Evolutionary conservation across 2,329 filamentous ascomycete species (phyloP).

Genomic region (Sporothrix pseudoabietina): DNA sequence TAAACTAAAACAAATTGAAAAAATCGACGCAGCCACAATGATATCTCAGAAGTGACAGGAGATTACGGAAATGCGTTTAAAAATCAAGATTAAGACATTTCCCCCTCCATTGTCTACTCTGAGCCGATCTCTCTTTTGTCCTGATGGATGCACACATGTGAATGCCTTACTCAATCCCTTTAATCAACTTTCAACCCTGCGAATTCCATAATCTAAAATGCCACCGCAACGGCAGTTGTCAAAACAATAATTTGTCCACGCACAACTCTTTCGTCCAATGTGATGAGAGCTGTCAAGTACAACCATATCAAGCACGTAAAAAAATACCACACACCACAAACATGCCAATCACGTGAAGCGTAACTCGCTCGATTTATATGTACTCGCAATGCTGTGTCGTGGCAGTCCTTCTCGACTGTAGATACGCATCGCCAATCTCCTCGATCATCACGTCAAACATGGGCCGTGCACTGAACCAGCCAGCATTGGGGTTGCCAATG

Average conservation of each 20-base stretch:
- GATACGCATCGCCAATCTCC: conserved; percentile 19
- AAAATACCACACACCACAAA: neutral
- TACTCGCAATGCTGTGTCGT: neutral
- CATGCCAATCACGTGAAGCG: neutral
- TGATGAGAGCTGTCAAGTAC: neutral
- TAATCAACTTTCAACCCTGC: neutral
- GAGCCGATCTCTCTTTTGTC: neutral
- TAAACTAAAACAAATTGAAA: neutral
- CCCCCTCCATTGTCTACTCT: too few relatives aligned
- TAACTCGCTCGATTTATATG: neutral
- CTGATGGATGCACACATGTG: neutral
- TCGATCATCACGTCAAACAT: conserved; percentile 61
- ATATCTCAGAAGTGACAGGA: neutral
- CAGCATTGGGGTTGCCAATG: conserved; percentile 61
- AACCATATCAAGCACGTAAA: neutral
- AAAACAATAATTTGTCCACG: neutral
- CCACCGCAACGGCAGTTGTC: neutral
- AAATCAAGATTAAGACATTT: neutral
- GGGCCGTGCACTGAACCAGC: conserved; percentile 72
- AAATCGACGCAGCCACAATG: neutral
- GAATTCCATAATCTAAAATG: neutral
- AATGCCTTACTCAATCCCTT: neutral
- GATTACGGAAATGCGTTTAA: neutral
- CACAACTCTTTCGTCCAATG: neutral
- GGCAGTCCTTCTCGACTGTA: neutral